Base-by-base conservation (phyloP, 2,329 filamentous ascomycete genomes). In the Rutstroemia sp. region DNA sequence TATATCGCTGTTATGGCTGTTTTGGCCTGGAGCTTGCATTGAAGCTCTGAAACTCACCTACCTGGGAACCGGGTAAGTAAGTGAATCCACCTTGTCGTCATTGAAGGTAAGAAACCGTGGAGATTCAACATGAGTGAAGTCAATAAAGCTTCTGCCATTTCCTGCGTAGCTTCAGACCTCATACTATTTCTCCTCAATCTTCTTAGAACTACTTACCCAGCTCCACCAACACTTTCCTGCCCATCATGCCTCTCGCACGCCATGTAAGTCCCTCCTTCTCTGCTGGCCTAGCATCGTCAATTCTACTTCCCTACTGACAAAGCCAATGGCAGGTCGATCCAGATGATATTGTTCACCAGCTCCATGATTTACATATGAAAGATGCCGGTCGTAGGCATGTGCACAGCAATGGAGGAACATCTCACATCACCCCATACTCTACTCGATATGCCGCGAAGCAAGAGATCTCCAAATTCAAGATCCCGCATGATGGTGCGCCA, bases 401-500 rank as follows among this genome's bases (percentile, higher is more conserved):
- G 30, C 73, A 73, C 49, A 71, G 69, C 17, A 63, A 68, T n/a
- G 73, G 70, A 38, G 70, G 71, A 9, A 73, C 74, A n/a, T 73
- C 73, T 7, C 79, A 82, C 62, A 75, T 76, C 9, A 83, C 79
- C 2, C 73, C 81, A 62, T 85, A 84, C 65, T 77, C 78, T 2
- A 80, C 75, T 19, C 74, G 77, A 44, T 85, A 84, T 68, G 75
- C 79, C 19, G 75, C 75, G 60, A 69, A 75, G 50, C 71, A 73
- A 48, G 78, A 81, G 58, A 76, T 85, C 14, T 79, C 81, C 7
- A 85, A 84, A 61, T 85, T 81, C 69, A 73, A 70, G 53, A 78
- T 86, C 17, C 80, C 82, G 0, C 67, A 76, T 2, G 71, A 82
- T 46, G 81, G 82, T 4, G 78, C 80, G 14, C 79, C 80, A 0